Evolutionary conservation across 139 green algal species (phyloP).

Genomic region (Chlamydomonas sp.): DNA sequence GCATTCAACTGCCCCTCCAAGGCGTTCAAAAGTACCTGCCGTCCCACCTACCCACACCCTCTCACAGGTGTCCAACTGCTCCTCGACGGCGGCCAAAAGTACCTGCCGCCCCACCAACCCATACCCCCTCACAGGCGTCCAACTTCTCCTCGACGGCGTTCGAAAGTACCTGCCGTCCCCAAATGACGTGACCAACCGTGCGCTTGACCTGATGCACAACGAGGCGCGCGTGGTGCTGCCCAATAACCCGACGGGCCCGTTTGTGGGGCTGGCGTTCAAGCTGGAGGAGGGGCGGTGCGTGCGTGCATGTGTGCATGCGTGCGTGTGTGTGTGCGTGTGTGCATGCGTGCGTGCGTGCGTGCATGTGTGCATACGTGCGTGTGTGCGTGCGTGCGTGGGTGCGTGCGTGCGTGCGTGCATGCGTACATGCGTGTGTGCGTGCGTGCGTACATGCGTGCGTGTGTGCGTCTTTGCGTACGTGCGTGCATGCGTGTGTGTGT

Average conservation of each 20-base stretch:
- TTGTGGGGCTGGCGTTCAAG: slow-evolving; percentile 89
- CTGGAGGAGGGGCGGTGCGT: slow-evolving; percentile 83
- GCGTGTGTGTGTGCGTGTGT: neutral
- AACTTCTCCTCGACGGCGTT: slow-evolving; percentile 83
- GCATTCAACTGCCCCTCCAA: too few species aligned
- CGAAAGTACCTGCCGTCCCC: slow-evolving; percentile 87
- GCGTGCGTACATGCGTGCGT: too few species aligned
- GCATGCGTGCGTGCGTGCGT: too few species aligned
- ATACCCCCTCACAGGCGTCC: too few species aligned
- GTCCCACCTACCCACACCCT: slow-evolving; percentile 10
- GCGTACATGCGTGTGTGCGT: too few species aligned
- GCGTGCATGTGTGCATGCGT: neutral
- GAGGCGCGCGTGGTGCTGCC: slow-evolving; percentile 61
- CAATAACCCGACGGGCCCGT: slow-evolving; percentile 40
- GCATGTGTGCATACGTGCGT: too few species aligned
- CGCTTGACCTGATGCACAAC: slow-evolving; percentile 57
- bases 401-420: too few species aligned
- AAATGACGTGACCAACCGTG: slow-evolving; percentile 65
- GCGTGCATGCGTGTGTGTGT: too few species aligned
- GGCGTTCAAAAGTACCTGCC: too few species aligned
- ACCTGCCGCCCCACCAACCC: neutral
- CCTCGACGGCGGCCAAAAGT: slow-evolving; percentile 83
- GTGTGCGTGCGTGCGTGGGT: too few species aligned
- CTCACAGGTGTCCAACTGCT: slow-evolving; percentile 73
- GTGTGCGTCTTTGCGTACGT: too few species aligned